Evolutionary conservation across 2,329 filamentous ascomycete genomes (phyloP).

Genomic region (Thielaviopsis euricoi): DNA sequence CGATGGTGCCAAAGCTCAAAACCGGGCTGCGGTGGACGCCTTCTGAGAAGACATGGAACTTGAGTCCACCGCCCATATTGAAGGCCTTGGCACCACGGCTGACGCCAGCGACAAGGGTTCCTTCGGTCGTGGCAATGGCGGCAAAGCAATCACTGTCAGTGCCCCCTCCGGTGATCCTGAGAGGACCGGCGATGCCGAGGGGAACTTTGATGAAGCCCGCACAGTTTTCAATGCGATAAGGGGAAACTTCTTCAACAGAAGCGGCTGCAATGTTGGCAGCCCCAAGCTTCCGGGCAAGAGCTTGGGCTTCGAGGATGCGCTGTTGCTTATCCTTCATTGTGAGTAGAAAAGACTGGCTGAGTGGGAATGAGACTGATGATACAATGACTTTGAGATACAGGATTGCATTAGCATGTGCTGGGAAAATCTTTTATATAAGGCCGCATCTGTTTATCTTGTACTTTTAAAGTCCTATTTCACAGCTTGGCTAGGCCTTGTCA

Average conservation of each 20-base stretch:
- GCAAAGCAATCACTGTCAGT: background rate
- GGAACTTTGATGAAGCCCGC: conserved; percentile 2
- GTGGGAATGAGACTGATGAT: background rate
- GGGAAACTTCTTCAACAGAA: background rate
- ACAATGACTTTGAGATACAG: too few species aligned
- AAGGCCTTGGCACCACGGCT: conserved; percentile 6
- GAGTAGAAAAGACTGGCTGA: background rate
- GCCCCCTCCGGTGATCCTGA: background rate
- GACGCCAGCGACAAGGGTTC: background rate
- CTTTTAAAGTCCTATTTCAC: too few species aligned
- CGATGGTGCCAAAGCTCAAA: background rate
- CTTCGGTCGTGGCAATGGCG: conserved; percentile 3
- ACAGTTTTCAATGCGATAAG: background rate
- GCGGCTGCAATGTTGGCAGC: background rate
- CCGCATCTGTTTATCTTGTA: too few species aligned
- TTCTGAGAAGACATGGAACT: background rate
- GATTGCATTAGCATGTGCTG: too few species aligned
- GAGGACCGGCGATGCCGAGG: conserved; percentile 1
- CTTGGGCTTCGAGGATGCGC: background rate
- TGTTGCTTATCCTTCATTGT: background rate
- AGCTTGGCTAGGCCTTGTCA: too few species aligned
- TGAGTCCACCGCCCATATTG: background rate
- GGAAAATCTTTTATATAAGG: too few species aligned
- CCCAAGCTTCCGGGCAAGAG: background rate
- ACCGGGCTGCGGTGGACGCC: background rate